Evolutionary conservation across 2,329 filamentous ascomycete species (phyloP).

Genomic region (Aspergillus latus): DNA sequence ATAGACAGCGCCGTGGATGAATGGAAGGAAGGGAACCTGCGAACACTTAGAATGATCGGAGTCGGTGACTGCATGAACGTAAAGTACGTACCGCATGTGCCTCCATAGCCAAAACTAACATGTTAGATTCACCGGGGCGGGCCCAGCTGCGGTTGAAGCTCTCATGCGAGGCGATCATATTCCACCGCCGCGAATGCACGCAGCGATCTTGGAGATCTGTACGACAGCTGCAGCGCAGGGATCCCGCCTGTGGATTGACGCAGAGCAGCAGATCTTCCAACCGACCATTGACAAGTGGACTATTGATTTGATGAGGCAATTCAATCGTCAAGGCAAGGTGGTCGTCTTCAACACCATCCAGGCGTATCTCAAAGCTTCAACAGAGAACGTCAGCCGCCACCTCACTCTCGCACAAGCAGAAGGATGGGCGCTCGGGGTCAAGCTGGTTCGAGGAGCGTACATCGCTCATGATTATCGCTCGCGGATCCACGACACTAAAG

Average conservation of each 20-base stretch:
- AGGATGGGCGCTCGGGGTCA: constrained; percentile 45
- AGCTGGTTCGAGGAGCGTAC: constrained; percentile 50
- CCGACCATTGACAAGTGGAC: constrained; percentile 47
- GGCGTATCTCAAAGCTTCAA: constrained; percentile 47
- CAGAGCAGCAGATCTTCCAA: constrained; percentile 50
- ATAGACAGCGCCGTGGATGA: constrained; percentile 36
- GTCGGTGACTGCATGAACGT: constrained; percentile 45
- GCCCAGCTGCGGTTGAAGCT: constrained; percentile 37
- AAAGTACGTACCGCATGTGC: constrained; percentile 34
- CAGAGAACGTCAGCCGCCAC: constrained; percentile 40
- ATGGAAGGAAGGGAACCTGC: constrained; percentile 50
- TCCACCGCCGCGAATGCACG: constrained; percentile 35
- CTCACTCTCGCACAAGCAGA: constrained; percentile 40
- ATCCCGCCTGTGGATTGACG: constrained; percentile 48
- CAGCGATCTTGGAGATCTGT: constrained; percentile 42
- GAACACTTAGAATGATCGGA: constrained; percentile 47
- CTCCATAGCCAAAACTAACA: background rate
- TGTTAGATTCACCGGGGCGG: constrained; percentile 46
- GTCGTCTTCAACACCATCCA: constrained; percentile 49
- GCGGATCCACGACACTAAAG: constrained; percentile 41
- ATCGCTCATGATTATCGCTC: constrained; percentile 41
- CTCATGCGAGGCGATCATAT: constrained; percentile 32
- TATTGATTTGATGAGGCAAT: constrained; percentile 47
- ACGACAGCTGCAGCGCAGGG: constrained; percentile 33
- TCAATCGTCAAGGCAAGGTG: constrained; percentile 36